These are phyloP conservation scores for Glycine tomentella DNA, from an alignment of 306 rosid genomes.

Conservation along the genomic window DNA sequence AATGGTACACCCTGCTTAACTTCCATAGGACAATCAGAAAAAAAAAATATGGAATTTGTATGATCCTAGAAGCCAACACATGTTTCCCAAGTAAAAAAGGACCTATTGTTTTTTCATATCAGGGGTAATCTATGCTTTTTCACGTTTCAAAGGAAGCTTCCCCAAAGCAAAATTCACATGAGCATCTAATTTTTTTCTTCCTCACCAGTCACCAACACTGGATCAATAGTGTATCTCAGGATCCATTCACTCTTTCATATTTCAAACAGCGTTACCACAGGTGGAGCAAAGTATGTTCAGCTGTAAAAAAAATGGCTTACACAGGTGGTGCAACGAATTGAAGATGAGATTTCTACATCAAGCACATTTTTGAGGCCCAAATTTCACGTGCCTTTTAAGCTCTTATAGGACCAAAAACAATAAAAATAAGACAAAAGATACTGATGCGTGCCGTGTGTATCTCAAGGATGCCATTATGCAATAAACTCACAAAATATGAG, in stretches of 20 bases:
- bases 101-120: neutral
- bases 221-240: slow-evolving; percentile 31
- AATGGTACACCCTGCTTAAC: slow-evolving; percentile 26
- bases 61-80: slow-evolving; percentile 44
- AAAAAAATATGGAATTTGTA: slow-evolving; percentile 5
- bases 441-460: neutral
- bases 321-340: too few species aligned
- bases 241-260: slow-evolving; percentile 27
- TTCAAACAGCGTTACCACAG: slow-evolving; percentile 22
- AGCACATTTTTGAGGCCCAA: too few species aligned
- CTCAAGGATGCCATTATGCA: slow-evolving; percentile 10
- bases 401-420: too few species aligned
- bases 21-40: slow-evolving; percentile 14
- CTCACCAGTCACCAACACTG: slow-evolving; percentile 24
- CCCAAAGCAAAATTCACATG: slow-evolving; percentile 22
- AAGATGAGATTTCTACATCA: too few species aligned
- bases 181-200: slow-evolving; percentile 26
- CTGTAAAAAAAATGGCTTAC: slow-evolving; percentile 2
- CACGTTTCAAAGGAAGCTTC: slow-evolving; percentile 40
- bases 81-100: too few species aligned
- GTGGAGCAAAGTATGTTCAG: neutral
- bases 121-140: slow-evolving; percentile 26
- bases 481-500: slow-evolving; percentile 1
- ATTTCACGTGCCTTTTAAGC: too few species aligned
- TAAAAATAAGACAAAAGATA: too few species aligned